phyloP scores from a whole-genome alignment of 2,329 filamentous ascomycete species.

The Tolypocladium sp. region DNA sequence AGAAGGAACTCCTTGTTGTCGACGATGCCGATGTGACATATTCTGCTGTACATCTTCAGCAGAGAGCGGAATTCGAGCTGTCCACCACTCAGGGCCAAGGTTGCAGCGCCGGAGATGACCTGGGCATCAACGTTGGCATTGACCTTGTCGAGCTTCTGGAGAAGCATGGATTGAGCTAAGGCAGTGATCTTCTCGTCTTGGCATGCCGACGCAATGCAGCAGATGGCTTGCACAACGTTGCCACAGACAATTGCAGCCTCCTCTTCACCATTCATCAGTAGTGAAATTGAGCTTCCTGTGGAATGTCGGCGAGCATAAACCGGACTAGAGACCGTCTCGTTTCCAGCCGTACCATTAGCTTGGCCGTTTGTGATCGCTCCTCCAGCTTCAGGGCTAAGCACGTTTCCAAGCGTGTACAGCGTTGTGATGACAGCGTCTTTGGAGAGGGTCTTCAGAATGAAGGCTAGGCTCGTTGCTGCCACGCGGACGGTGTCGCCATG shows the following conservation, averaged over 20 bases:
- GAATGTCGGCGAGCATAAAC: constrained; percentile 48
- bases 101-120: constrained; percentile 75
- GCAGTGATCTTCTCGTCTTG: constrained; percentile 88
- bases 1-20: constrained; percentile 60
- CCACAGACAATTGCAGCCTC: constrained; percentile 69
- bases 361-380: constrained; percentile 43
- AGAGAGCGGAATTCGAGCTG: constrained; percentile 77
- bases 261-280: constrained; percentile 66
- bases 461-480: constrained; percentile 78
- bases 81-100: constrained; percentile 67
- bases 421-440: constrained; percentile 93
- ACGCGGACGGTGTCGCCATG: constrained; percentile 60
- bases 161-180: constrained; percentile 84
- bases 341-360: constrained; percentile 31
- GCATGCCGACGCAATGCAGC: constrained; percentile 73
- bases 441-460: constrained; percentile 71
- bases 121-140: constrained; percentile 71
- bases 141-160: constrained; percentile 90
- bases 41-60: constrained; percentile 71
- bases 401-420: constrained; percentile 91
- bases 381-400: constrained; percentile 66
- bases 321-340: constrained; percentile 26
- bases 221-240: constrained; percentile 92
- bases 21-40: constrained; percentile 64
- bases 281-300: constrained; percentile 69